phyloP scores from a whole-genome alignment of 257 asterid genomes.

The Primulina tabacum region DNA sequence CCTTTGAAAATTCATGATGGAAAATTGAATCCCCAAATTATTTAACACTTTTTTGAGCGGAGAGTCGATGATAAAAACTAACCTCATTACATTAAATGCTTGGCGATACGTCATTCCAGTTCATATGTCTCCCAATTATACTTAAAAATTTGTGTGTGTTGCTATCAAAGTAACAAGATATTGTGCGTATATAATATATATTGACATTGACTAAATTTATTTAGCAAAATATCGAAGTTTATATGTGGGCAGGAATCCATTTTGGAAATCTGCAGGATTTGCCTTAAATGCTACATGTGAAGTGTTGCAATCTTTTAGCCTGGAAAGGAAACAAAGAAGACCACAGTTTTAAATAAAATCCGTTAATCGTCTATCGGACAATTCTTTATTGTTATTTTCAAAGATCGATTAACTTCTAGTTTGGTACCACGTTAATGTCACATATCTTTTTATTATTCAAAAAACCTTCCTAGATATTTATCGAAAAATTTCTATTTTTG shows the following conservation, averaged over 20 bases:
- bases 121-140: constrained; percentile 12
- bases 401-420: neutral
- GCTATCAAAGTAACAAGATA: constrained; percentile 13
- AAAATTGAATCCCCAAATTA: neutral
- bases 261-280: constrained; percentile 42
- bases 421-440: too few relatives aligned
- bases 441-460: too few relatives aligned
- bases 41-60: too few relatives aligned
- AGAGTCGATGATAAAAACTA: constrained; percentile 19
- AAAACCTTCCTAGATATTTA: too few relatives aligned
- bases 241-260: constrained; percentile 35
- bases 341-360: neutral
- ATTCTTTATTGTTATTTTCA: neutral
- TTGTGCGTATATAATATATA: neutral
- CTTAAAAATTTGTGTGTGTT: constrained; percentile 10
- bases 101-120: constrained; percentile 20
- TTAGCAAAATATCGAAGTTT: constrained; percentile 15
- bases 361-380: constrained; percentile 1
- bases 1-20: too few relatives aligned
- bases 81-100: constrained; percentile 15
- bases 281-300: constrained; percentile 65
- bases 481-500: too few relatives aligned
- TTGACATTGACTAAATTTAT: neutral
- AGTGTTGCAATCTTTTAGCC: constrained; percentile 23
- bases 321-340: constrained; percentile 23